A percentile compares a stretch with the other conserved stretches of the same genome.
Conservation (phyloP, 805 yeast species). For the Starmerella vaccinii region DNA sequence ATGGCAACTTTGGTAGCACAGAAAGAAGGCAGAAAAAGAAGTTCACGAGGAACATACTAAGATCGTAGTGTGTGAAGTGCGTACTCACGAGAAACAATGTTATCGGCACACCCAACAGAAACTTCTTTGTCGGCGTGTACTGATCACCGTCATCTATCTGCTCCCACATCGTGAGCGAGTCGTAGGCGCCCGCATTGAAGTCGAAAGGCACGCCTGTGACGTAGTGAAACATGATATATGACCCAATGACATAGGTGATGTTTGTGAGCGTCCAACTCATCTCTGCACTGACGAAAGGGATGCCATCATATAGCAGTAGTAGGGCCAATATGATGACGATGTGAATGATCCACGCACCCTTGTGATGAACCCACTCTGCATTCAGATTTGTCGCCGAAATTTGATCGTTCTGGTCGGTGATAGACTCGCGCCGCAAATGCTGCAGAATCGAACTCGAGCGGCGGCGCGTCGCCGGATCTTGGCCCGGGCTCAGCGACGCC, state of each 20-base stretch:
- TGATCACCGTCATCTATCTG: slow-evolving; percentile 93
- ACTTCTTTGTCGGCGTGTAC: slow-evolving; percentile 93
- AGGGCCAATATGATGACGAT: slow-evolving; percentile 67
- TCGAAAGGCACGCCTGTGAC: slow-evolving; percentile 97
- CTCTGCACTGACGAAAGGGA: slow-evolving; percentile 73
- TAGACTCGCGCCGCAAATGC: slow-evolving; percentile 84
- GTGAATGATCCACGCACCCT: slow-evolving; percentile 92
- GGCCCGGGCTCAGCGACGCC: not conserved
- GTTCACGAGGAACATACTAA: slow-evolving; percentile 67
- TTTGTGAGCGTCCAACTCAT: slow-evolving; percentile 92
- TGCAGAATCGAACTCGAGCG: slow-evolving; percentile 84
- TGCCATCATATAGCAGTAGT: slow-evolving; percentile 64
- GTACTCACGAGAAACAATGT: slow-evolving; percentile 75
- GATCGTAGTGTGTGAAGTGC: slow-evolving; percentile 79
- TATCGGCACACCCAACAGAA: slow-evolving; percentile 85
- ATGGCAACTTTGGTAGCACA: slow-evolving; percentile 83
- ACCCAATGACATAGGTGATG: slow-evolving; percentile 77
- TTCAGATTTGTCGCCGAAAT: slow-evolving; percentile 78
- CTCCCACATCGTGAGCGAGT: slow-evolving; percentile 96
- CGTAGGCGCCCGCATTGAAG: slow-evolving; percentile 89
- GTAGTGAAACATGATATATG: slow-evolving; percentile 91
- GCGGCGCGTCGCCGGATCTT: slow-evolving; percentile 36
- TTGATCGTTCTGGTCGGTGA: slow-evolving; percentile 88
- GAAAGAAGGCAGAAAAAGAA: slow-evolving; percentile 73
- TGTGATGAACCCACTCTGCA: slow-evolving; percentile 91